Conservation (phyloP, 345 rosid genomes). For the Nasturtium officinale region DNA sequence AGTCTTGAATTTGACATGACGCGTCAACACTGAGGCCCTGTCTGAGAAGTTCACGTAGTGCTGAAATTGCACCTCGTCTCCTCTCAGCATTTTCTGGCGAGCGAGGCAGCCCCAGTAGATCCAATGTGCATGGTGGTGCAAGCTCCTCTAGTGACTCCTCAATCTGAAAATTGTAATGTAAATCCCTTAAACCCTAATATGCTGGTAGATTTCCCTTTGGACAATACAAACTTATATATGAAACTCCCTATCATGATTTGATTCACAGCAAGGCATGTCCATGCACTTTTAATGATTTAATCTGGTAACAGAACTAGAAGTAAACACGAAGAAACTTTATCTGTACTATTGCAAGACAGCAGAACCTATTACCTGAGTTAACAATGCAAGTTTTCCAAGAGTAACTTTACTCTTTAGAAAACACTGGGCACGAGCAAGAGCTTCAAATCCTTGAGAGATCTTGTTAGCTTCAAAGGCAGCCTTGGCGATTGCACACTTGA, state of each 20-base stretch:
- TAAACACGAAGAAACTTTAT: slow-evolving; percentile 12
- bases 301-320: slow-evolving; percentile 17
- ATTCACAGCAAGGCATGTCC: slow-evolving; percentile 22
- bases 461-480: slow-evolving; percentile 79
- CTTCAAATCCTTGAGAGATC: slow-evolving; percentile 92
- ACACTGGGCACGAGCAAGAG: slow-evolving; percentile 93
- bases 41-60: slow-evolving; percentile 81
- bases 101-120: slow-evolving; percentile 76
- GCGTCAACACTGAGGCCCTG: slow-evolving; percentile 94
- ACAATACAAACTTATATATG: not conserved
- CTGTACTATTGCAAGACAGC: slow-evolving; percentile 8
- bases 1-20: slow-evolving; percentile 81
- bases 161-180: slow-evolving; percentile 52
- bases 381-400: slow-evolving; percentile 71
- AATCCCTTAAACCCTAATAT: slow-evolving; percentile 17
- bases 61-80: slow-evolving; percentile 89
- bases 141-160: slow-evolving; percentile 98
- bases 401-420: slow-evolving; percentile 83
- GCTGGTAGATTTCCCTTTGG: not conserved
- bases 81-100: slow-evolving; percentile 83
- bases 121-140: slow-evolving; percentile 98
- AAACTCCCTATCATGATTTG: slow-evolving; percentile 9
- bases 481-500: slow-evolving; percentile 96
- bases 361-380: slow-evolving; percentile 63
- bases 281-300: slow-evolving; percentile 6